Evolutionary conservation across 768 basidiomycete species (phyloP).

Genomic region (Kockovaella imperatae): DNA sequence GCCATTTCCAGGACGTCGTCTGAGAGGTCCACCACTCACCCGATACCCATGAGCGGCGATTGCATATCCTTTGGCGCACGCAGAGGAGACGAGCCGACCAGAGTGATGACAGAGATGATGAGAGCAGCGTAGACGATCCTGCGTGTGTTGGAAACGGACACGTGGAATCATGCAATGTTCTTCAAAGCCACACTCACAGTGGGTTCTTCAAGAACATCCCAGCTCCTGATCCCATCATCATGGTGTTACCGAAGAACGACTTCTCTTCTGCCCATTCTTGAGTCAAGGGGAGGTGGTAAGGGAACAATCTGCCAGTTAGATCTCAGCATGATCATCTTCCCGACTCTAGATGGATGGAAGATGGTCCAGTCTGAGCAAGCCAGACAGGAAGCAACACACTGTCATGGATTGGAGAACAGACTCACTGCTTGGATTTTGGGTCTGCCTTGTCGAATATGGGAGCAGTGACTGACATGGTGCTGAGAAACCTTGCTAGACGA

Average conservation of each 20-base stretch:
- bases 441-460: constrained; percentile 36
- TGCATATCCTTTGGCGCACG: constrained; percentile 23
- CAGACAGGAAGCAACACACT: not conserved
- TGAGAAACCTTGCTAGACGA: too few relatives aligned
- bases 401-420: too few relatives aligned
- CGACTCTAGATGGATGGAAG: not conserved
- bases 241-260: constrained; percentile 20
- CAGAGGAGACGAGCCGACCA: constrained; percentile 27
- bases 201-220: constrained; percentile 40
- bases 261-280: constrained; percentile 32
- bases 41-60: constrained; percentile 24
- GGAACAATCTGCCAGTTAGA: constrained; percentile 18
- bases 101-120: constrained; percentile 19
- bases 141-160: not conserved
- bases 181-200: constrained; percentile 16
- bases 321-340: constrained; percentile 3
- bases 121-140: constrained; percentile 32
- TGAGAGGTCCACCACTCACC: constrained; percentile 11
- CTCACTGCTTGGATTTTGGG: constrained; percentile 27
- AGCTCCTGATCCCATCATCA: constrained; percentile 35
- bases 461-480: constrained; percentile 23
- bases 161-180: not conserved
- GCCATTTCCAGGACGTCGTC: not conserved
- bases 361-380: not conserved
- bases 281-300: constrained; percentile 24